phyloP scores from a whole-genome alignment of 139 green algal genomes.

The Chlorella sp. region DNA sequence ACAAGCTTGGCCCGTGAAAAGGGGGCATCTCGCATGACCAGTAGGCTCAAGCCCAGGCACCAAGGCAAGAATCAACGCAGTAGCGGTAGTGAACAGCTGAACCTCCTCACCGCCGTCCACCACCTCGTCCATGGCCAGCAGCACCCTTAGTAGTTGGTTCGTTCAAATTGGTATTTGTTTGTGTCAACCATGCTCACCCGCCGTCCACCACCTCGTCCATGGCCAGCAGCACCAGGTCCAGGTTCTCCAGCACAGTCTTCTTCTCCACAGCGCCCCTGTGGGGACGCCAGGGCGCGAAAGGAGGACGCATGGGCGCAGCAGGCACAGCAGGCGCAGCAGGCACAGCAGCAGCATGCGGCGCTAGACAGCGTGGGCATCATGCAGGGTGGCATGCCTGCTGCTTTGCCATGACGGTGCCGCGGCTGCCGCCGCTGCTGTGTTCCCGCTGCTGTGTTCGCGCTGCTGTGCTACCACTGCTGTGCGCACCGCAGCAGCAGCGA shows the following conservation, averaged over 20 bases:
- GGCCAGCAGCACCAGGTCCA: conserved; percentile 96
- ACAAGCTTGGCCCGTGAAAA: no score
- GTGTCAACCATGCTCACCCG: conserved; percentile 64
- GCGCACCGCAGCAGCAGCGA: conserved; percentile 25
- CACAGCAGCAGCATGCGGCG: neutral
- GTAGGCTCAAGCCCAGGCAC: no score
- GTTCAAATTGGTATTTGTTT: no score
- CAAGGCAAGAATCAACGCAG: no score
- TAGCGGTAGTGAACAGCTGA: no score
- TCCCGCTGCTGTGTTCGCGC: no score
- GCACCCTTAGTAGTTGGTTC: no score
- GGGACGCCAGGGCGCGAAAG: neutral
- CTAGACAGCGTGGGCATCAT: neutral
- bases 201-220: conserved; percentile 98
- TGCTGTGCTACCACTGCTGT: neutral
- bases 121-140: conserved; percentile 97
- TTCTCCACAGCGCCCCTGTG: conserved; percentile 95
- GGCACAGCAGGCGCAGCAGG: neutral
- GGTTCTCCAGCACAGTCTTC: conserved; percentile 98
- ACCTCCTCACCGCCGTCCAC: conserved; percentile 72
- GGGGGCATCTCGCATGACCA: no score
- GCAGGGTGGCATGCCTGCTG: neutral
- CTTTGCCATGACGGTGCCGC: no score
- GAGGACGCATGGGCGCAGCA: neutral
- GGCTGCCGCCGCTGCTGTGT: no score